phyloP scores from a whole-genome alignment of 805 yeast genomes.

The Hermanozyma aechmeae region DNA sequence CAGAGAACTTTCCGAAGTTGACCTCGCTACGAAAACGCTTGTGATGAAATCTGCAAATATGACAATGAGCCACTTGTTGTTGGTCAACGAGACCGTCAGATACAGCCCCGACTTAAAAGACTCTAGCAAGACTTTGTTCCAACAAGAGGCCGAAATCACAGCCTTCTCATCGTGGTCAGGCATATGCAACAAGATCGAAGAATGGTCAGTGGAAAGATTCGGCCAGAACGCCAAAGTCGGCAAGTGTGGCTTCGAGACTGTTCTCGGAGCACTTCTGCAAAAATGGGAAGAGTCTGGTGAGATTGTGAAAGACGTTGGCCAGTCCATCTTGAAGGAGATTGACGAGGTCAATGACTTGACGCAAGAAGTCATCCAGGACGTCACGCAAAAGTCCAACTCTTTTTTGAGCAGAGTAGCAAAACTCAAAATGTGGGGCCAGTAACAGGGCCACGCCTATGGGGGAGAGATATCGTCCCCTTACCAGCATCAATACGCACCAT shows the following conservation, averaged over 20 bases:
- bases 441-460: too few relatives aligned
- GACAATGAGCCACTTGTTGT: constrained; percentile 66
- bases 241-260: constrained; percentile 75
- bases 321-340: constrained; percentile 15
- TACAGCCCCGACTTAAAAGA: constrained; percentile 60
- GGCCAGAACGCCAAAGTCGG: constrained; percentile 82
- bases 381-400: constrained; percentile 8
- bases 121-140: constrained; percentile 52
- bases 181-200: constrained; percentile 77
- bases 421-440: constrained; percentile 10
- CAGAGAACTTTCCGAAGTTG: constrained; percentile 83
- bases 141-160: constrained; percentile 80
- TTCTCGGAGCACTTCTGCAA: constrained; percentile 43
- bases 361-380: constrained; percentile 9
- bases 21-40: constrained; percentile 51
- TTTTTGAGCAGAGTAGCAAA: constrained; percentile 11
- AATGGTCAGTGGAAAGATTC: constrained; percentile 86
- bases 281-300: constrained; percentile 34
- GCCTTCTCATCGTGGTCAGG: constrained; percentile 68
- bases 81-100: constrained; percentile 80
- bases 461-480: too few relatives aligned
- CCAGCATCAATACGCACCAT: too few relatives aligned
- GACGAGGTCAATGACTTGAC: constrained; percentile 8
- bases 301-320: constrained; percentile 23
- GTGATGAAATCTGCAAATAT: constrained; percentile 80